Percentiles rank a stretch among this genome's conserved stretches.
These are phyloP conservation scores for Cytospora piceicola DNA, from an alignment of 2,329 filamentous ascomycete species.

Conservation along the genomic window DNA sequence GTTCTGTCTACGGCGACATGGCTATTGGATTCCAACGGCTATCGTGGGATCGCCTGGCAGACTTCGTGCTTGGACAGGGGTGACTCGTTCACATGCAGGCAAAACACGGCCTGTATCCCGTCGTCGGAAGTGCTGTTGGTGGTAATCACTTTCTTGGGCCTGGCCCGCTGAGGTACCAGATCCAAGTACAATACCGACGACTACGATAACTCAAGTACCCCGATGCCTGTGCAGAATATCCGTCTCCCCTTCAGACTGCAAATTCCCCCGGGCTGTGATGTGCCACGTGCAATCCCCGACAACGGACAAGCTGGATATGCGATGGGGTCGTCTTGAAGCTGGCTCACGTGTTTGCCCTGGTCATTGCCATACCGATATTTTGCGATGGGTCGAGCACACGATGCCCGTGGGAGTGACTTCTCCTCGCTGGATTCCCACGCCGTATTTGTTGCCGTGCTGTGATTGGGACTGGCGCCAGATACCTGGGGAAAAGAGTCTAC, in stretches of 20 bases:
- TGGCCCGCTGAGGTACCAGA: constrained; percentile 3
- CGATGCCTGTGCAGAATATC: constrained; percentile 6
- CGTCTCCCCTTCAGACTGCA: constrained; percentile 15
- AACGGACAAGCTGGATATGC: not conserved
- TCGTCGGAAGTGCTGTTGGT: constrained; percentile 1
- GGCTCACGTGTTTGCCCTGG: not conserved
- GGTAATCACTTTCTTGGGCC: constrained; percentile 7
- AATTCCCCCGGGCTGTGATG: not conserved
- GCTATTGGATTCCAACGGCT: not conserved
- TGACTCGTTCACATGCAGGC: not conserved
- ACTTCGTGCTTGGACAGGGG: not conserved
- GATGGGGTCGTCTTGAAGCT: not conserved
- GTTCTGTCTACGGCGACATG: not conserved
- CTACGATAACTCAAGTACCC: no score
- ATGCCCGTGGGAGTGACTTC: not conserved
- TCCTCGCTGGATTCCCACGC: not conserved
- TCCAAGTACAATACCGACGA: no score
- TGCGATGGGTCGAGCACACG: not conserved
- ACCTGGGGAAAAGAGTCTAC: not conserved
- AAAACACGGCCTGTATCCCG: constrained; percentile 11
- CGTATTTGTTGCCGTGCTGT: not conserved
- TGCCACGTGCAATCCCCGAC: not conserved
- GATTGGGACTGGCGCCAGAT: not conserved
- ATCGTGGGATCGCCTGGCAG: constrained; percentile 8
- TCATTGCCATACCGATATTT: not conserved